phyloP scores from a whole-genome alignment of 208 protist species.

The Leishmania aethiopica region DNA sequence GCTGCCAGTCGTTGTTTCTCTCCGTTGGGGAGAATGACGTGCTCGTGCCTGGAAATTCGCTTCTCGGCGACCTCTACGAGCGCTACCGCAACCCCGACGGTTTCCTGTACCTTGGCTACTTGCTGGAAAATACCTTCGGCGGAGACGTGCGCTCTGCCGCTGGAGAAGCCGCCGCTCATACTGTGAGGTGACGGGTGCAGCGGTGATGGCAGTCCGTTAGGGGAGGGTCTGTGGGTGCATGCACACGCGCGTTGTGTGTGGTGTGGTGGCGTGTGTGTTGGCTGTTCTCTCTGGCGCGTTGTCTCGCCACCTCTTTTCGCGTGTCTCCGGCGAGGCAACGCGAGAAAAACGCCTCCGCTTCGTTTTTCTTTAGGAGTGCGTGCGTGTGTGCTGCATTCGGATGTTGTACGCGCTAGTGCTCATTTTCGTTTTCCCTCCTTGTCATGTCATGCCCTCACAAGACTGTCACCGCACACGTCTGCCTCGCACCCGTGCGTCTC shows the following conservation, averaged over 20 bases:
- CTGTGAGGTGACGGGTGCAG: background rate
- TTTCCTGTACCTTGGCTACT: conserved; percentile 85
- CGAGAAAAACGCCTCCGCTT: background rate
- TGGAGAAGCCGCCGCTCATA: background rate
- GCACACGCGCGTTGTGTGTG: background rate
- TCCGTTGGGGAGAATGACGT: conserved; percentile 79
- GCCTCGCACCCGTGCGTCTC: background rate
- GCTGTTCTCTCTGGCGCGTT: background rate
- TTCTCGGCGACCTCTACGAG: conserved; percentile 83
- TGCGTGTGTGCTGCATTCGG: conserved; percentile 2
- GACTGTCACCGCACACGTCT: background rate
- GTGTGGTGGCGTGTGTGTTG: background rate
- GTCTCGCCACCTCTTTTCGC: background rate
- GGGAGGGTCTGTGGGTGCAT: background rate
- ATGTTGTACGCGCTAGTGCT: background rate
- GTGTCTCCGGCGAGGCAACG: conserved; percentile 8
- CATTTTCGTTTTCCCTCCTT: background rate
- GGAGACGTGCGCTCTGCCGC: background rate
- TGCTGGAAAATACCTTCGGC: conserved; percentile 91
- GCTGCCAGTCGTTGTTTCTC: conserved; percentile 92
- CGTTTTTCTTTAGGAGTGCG: background rate
- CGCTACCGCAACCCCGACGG: conserved; percentile 88
- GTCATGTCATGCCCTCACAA: background rate
- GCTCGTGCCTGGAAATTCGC: conserved; percentile 77
- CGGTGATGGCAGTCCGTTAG: background rate